These are phyloP conservation scores for Stereocaulon alpinum DNA, from an alignment of 495 filamentous ascomycete species.

Conservation along the genomic window DNA sequence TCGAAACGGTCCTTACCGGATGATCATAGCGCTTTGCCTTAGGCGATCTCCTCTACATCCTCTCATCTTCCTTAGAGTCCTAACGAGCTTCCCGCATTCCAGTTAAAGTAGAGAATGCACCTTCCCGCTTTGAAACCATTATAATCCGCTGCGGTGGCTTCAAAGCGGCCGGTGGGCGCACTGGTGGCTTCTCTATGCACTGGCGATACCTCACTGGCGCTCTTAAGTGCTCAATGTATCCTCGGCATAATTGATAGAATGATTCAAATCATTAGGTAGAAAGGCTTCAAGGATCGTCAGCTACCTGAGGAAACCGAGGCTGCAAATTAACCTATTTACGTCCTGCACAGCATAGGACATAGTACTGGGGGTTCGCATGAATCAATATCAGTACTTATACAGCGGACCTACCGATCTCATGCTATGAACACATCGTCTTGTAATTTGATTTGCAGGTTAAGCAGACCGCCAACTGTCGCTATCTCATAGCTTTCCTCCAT, in stretches of 20 bases:
- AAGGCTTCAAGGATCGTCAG: too few relatives aligned
- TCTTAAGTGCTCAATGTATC: slow-evolving; percentile 3
- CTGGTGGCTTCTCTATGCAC: neutral
- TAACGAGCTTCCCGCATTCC: neutral
- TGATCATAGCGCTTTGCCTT: neutral
- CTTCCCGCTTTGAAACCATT: slow-evolving; percentile 7
- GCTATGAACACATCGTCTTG: neutral
- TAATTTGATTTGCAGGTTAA: neutral
- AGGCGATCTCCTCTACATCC: neutral
- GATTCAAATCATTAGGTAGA: too few relatives aligned
- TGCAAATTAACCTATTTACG: slow-evolving; percentile 7
- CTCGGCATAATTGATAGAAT: slow-evolving; percentile 8
- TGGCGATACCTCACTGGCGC: slow-evolving; percentile 8
- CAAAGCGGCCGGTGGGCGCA: neutral
- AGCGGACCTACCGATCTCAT: neutral
- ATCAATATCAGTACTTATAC: slow-evolving; percentile 4
- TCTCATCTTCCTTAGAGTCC: neutral
- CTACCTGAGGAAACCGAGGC: slow-evolving; percentile 1
- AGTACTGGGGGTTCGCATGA: neutral
- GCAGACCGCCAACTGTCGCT: neutral
- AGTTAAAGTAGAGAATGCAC: neutral
- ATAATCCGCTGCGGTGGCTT: slow-evolving; percentile 2
- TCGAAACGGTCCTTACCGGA: slow-evolving; percentile 9
- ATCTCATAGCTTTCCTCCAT: neutral
- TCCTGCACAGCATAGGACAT: neutral